These are phyloP conservation scores for Gardenia jasminoides DNA, from an alignment of 257 asterid species.

Conservation along the genomic window DNA sequence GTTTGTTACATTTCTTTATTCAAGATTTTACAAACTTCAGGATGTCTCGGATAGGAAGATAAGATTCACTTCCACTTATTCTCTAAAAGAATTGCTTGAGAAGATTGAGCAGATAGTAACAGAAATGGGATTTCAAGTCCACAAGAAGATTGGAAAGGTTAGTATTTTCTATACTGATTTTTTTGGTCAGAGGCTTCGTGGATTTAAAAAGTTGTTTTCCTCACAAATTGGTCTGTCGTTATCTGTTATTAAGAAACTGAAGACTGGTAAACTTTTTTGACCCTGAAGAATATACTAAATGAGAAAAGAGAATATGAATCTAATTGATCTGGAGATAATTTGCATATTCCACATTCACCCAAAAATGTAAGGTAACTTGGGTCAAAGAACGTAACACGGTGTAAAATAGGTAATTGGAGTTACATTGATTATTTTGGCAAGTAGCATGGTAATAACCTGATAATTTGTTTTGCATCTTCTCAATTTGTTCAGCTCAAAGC, in stretches of 20 bases:
- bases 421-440: neutral
- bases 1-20: neutral
- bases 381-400: neutral
- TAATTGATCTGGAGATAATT: neutral
- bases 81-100: slow-evolving; percentile 76
- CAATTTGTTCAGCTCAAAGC: slow-evolving; percentile 59
- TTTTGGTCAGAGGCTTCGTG: neutral
- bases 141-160: slow-evolving; percentile 89
- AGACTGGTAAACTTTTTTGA: neutral
- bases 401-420: neutral
- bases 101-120: slow-evolving; percentile 63
- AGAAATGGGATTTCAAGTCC: slow-evolving; percentile 75
- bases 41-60: slow-evolving; percentile 91
- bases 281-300: neutral
- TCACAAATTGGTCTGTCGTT: neutral
- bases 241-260: neutral
- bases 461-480: neutral
- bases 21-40: slow-evolving; percentile 30
- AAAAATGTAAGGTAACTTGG: neutral
- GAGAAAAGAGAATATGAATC: neutral
- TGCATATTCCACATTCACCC: neutral
- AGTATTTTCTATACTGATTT: slow-evolving; percentile 13
- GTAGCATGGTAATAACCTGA: neutral
- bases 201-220: neutral
- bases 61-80: slow-evolving; percentile 75